Conservation (phyloP, 83 land plant genomes). For the Thuja plicata region DNA sequence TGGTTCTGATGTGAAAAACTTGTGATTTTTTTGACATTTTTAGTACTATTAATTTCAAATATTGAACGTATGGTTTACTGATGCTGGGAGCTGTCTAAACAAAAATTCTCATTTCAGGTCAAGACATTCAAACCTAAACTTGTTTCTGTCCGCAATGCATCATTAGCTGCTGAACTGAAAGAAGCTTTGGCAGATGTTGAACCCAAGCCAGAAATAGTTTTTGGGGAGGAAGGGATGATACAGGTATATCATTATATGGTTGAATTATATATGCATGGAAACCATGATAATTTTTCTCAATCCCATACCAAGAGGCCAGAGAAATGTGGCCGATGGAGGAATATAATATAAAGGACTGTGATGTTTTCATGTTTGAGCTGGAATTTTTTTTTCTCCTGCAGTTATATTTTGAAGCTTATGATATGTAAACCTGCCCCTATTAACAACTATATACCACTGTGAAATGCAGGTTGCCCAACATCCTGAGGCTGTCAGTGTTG, state of each 20-base stretch:
- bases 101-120: slow-evolving; percentile 39
- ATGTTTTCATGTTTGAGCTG: background rate
- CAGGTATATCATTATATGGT: slow-evolving; percentile 51
- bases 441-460: background rate
- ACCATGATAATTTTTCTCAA: background rate
- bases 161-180: slow-evolving; percentile 72
- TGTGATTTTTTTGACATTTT: background rate
- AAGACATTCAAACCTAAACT: slow-evolving; percentile 79
- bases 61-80: background rate
- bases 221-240: slow-evolving; percentile 85
- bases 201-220: slow-evolving; percentile 80
- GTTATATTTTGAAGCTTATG: background rate
- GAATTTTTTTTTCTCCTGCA: background rate
- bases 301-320: background rate
- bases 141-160: slow-evolving; percentile 69
- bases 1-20: background rate
- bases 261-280: slow-evolving; percentile 2
- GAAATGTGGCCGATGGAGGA: background rate
- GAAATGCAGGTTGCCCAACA: slow-evolving; percentile 88
- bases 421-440: background rate
- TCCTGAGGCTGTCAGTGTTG: slow-evolving; percentile 94
- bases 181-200: slow-evolving; percentile 83
- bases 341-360: background rate
- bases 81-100: background rate
- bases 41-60: background rate